These are phyloP conservation scores for Closterium sp. DNA, from an alignment of 139 green algal species.

Conservation along the genomic window DNA sequence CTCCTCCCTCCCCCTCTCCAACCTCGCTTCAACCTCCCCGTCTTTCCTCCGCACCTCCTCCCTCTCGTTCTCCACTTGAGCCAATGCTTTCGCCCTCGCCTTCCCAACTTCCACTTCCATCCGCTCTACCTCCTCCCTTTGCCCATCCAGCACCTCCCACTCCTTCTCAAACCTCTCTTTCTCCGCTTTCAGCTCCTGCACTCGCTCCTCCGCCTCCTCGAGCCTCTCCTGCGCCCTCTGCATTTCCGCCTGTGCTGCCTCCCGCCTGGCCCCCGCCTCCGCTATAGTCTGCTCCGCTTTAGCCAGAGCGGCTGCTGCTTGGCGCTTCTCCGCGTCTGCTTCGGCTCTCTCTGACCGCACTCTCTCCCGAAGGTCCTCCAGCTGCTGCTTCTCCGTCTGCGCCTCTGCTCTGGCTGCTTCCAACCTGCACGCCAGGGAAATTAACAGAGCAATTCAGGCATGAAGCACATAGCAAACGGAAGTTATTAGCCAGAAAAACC, in stretches of 20 bases:
- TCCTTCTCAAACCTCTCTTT: constrained; percentile 5
- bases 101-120: neutral
- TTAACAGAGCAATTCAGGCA: neutral
- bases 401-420: neutral
- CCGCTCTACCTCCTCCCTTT: neutral
- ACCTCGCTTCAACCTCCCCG: neutral
- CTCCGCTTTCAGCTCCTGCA: constrained; percentile 1
- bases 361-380: neutral
- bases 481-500: neutral
- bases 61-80: neutral
- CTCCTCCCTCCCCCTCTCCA: neutral
- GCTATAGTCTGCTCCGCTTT: neutral
- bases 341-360: neutral
- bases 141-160: constrained; percentile 1
- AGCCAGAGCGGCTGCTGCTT: neutral
- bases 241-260: neutral
- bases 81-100: neutral
- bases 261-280: neutral
- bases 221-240: neutral
- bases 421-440: neutral
- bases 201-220: neutral
- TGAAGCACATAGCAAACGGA: neutral
- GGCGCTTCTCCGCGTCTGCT: neutral
- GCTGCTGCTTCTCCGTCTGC: neutral
- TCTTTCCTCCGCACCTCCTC: neutral